Evolutionary conservation across 2,329 filamentous ascomycete species (phyloP), one percentile per base, ranked within the genome.

Genomic region (Cryphonectria parasitica): DNA sequence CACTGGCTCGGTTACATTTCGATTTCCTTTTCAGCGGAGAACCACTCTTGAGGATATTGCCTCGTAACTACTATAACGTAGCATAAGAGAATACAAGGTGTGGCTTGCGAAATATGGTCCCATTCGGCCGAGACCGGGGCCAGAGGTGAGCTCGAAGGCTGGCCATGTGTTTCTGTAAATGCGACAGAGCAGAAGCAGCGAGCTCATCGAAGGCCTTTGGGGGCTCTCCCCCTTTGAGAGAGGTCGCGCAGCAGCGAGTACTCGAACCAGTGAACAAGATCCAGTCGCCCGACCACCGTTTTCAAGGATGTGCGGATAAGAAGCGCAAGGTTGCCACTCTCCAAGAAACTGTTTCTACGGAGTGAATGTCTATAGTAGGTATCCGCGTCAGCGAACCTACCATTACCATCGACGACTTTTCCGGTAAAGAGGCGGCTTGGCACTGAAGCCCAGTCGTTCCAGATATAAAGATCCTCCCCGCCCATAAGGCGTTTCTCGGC

Each of bases 371-470:
- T 22, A n/a, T 22, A n/a, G 22, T 39, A 49, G 45, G 25, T 56
- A 15, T 8, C 25, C 17, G 19, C 54, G 25, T 17, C 25, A 56
- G 25, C 25, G 52, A 25, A 5, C 3, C 25, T 34, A 58, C 22
- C 6, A 49, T n/a, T n/a, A 49, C 10, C 4, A 31, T 58, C 5
- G 25, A 58, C 25, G 28, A 58, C 1, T 58, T 58, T 58, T 19
- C 54, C 54, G 54, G 54, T 56, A 13, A 56, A 58, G 25, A 31
- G 28, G 45, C 45, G 54, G 54, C 54, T 58, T 58, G 54, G 54
- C 54, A 31, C 28, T 25, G 15, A 58, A 31, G 54, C 6, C 54
- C 15, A 34, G 54, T 58, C 17, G 54, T 58, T 13, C 54, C 54
- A 58, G 25, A 58, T 58, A 58, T 58, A 58, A 15, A 31, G 28